phyloP scores from a whole-genome alignment of 1,139 yeast genomes.

The Hansenula anomala region DNA sequence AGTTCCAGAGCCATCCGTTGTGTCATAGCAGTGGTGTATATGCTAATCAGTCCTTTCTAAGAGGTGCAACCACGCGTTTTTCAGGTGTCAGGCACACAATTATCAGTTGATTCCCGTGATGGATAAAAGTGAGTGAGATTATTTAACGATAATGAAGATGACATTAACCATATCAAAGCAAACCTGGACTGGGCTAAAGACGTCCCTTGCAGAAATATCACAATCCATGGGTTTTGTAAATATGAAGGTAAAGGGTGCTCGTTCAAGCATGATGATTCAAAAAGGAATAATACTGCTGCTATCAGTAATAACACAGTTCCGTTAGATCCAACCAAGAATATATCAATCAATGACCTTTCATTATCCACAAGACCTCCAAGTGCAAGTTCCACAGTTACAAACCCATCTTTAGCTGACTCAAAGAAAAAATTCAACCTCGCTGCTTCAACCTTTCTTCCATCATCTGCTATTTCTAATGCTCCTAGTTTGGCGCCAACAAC shows the following conservation, averaged over 20 bases:
- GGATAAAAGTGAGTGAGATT: not conserved
- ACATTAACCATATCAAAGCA: not conserved
- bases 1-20: too few relatives aligned
- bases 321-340: constrained; percentile 4
- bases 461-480: constrained; percentile 6
- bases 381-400: constrained; percentile 6
- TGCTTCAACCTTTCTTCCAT: constrained; percentile 27
- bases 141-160: too few relatives aligned
- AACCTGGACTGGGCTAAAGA: constrained; percentile 57
- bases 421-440: constrained; percentile 26
- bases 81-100: too few relatives aligned
- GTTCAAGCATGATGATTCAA: constrained; percentile 51
- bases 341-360: not conserved
- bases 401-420: constrained; percentile 7
- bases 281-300: too few relatives aligned
- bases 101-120: too few relatives aligned
- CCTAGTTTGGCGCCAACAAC: constrained; percentile 12
- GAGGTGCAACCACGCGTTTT: too few relatives aligned
- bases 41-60: too few relatives aligned
- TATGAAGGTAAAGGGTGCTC: constrained; percentile 88
- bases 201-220: constrained; percentile 79
- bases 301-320: too few relatives aligned
- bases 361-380: constrained; percentile 9
- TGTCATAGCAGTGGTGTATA: too few relatives aligned
- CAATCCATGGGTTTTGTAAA: constrained; percentile 86